Evolutionary conservation across 805 yeast genomes (phyloP).

Genomic region (Clavispora phyllophila): DNA sequence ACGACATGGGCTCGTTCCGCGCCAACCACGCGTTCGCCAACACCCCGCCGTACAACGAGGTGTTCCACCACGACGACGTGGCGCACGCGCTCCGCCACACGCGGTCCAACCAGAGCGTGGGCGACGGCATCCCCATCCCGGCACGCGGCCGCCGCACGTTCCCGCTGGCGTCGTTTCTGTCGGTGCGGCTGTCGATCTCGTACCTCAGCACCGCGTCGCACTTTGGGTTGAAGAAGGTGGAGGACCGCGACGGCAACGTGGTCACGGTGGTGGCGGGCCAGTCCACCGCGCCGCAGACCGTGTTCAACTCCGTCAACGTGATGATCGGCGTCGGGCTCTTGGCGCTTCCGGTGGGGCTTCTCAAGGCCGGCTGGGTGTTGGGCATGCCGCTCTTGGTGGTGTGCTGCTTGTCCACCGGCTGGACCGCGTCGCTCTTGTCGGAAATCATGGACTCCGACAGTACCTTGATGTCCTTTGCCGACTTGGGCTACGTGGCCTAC

Average conservation of each 20-base stretch:
- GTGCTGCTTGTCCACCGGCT: slow-evolving; percentile 65
- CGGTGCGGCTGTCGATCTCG: slow-evolving; percentile 34
- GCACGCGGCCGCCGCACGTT: slow-evolving; percentile 19
- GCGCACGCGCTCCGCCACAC: slow-evolving; percentile 20
- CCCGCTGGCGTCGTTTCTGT: slow-evolving; percentile 41
- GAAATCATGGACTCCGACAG: slow-evolving; percentile 23
- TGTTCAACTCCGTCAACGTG: slow-evolving; percentile 62
- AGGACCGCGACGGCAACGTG: slow-evolving; percentile 63
- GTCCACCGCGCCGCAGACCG: slow-evolving; percentile 70
- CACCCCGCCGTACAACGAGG: slow-evolving; percentile 22
- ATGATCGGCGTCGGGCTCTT: slow-evolving; percentile 65
- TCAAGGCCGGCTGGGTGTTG: slow-evolving; percentile 59
- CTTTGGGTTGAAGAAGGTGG: slow-evolving; percentile 55
- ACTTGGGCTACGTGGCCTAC: slow-evolving; percentile 24
- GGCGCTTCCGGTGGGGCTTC: slow-evolving; percentile 61
- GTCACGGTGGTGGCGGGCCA: slow-evolving; percentile 75
- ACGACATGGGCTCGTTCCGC: slow-evolving; percentile 10
- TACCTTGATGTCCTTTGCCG: slow-evolving; percentile 28
- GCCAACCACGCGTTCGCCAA: slow-evolving; percentile 2
- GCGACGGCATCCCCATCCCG: slow-evolving; percentile 20
- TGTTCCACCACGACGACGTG: slow-evolving; percentile 37
- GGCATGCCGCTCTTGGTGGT: slow-evolving; percentile 55
- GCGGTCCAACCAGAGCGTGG: slow-evolving; percentile 22
- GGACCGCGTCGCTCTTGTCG: slow-evolving; percentile 64
- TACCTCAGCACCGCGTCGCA: slow-evolving; percentile 42